These are phyloP conservation scores for Monosporozyma yasuniensis DNA, from an alignment of 805 yeast species.

Conservation along the genomic window DNA sequence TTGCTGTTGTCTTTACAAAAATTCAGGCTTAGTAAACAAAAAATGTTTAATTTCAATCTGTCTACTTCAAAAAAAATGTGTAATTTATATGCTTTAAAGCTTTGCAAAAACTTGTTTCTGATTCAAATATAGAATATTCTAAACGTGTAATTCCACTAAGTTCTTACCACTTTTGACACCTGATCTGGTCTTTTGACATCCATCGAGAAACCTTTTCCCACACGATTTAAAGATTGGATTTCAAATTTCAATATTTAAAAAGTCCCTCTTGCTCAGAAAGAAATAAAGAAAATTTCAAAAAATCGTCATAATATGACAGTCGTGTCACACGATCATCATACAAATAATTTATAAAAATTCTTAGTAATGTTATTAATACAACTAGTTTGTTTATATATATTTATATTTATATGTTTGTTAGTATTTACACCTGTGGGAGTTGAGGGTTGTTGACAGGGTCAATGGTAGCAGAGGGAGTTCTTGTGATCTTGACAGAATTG, in stretches of 20 bases:
- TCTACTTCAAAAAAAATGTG: background rate
- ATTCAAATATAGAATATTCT: no score
- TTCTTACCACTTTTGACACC: background rate
- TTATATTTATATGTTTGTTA: background rate
- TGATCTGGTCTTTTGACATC: no score
- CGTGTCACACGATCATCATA: background rate
- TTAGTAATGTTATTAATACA: background rate
- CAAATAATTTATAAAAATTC: background rate
- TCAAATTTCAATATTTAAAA: background rate
- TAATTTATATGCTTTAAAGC: no score
- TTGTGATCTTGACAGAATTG: background rate
- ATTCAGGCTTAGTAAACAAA: conserved; percentile 1
- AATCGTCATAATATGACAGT: background rate
- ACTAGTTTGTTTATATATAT: background rate
- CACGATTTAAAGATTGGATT: background rate
- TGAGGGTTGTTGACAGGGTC: background rate
- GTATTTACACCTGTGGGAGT: background rate
- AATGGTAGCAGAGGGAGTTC: background rate
- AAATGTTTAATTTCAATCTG: no score
- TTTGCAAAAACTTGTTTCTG: no score
- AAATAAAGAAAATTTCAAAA: background rate
- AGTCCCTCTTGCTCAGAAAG: no score
- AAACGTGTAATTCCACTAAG: background rate
- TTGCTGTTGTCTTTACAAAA: no score
- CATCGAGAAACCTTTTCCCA: background rate